These are phyloP conservation scores for Diaporthe ilicicola DNA, from an alignment of 2,329 filamentous ascomycete species.

Conservation along the genomic window DNA sequence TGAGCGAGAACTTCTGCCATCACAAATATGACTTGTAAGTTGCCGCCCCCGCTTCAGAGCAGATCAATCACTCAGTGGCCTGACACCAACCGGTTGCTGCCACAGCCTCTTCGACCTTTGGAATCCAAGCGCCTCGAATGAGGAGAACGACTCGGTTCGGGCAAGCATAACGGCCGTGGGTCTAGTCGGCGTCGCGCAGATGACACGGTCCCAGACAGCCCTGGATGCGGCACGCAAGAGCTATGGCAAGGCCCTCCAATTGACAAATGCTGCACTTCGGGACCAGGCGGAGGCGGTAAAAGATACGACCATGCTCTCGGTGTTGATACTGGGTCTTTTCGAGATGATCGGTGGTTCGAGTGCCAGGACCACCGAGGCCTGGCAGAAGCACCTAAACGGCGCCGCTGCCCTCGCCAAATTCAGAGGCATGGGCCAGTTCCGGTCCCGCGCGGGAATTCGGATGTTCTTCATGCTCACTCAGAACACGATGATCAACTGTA, in stretches of 20 bases:
- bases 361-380: conserved; percentile 56
- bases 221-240: conserved; percentile 58
- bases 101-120: conserved; percentile 57
- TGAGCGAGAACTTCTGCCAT: conserved; percentile 49
- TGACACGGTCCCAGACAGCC: conserved; percentile 51
- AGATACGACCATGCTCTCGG: conserved; percentile 61
- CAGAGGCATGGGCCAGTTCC: conserved; percentile 57
- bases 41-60: background rate
- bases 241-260: conserved; percentile 59
- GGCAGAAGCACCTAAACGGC: conserved; percentile 62
- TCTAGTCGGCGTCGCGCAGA: conserved; percentile 58
- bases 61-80: background rate
- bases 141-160: conserved; percentile 54
- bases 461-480: conserved; percentile 65
- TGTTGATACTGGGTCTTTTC: conserved; percentile 63
- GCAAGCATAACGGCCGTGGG: conserved; percentile 65
- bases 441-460: conserved; percentile 52
- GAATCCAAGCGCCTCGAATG: conserved; percentile 50
- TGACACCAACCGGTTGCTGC: background rate
- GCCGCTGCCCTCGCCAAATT: conserved; percentile 59
- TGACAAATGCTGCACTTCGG: conserved; percentile 59
- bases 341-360: conserved; percentile 57
- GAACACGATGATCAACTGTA: conserved; percentile 59
- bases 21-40: conserved; percentile 59
- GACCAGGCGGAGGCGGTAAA: conserved; percentile 53